phyloP scores from a whole-genome alignment of 2,329 filamentous ascomycete species.

The Alternaria sp. region DNA sequence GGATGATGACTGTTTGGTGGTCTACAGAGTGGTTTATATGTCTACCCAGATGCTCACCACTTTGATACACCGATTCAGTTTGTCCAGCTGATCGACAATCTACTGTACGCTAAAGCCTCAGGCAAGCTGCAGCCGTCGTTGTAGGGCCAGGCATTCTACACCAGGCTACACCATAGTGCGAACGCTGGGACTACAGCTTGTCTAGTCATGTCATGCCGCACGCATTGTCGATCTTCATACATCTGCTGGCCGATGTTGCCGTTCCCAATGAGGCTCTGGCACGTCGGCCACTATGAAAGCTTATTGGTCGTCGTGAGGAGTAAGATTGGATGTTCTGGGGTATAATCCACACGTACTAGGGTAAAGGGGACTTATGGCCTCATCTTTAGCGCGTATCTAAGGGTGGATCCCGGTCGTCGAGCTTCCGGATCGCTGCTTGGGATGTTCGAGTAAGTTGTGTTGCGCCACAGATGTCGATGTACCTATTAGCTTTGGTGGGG shows the following conservation, averaged over 20 bases:
- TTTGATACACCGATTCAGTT: slow-evolving; percentile 7
- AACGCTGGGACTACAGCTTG: neutral
- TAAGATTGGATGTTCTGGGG: slow-evolving; percentile 4
- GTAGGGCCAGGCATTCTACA: neutral
- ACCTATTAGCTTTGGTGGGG: neutral
- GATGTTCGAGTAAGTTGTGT: neutral
- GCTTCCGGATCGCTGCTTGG: slow-evolving; percentile 1
- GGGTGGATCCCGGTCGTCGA: slow-evolving; percentile 6
- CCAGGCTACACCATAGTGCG: neutral
- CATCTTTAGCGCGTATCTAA: neutral
- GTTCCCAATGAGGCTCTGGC: neutral
- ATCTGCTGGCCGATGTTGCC: neutral
- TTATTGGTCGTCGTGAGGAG: neutral
- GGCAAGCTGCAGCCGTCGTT: neutral
- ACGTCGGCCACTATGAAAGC: neutral
- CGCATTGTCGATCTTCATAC: slow-evolving; percentile 10
- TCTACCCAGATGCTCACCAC: neutral
- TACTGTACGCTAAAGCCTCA: neutral
- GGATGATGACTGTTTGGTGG: slow-evolving; percentile 2
- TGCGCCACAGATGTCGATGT: neutral
- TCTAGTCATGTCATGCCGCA: neutral
- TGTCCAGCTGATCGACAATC: slow-evolving; percentile 4
- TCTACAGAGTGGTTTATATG: slow-evolving; percentile 9
- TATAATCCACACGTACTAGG: neutral
- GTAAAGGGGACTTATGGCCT: neutral